Conservation (phyloP, 495 filamentous ascomycete genomes). For the Aspergillus asperescens region DNA sequence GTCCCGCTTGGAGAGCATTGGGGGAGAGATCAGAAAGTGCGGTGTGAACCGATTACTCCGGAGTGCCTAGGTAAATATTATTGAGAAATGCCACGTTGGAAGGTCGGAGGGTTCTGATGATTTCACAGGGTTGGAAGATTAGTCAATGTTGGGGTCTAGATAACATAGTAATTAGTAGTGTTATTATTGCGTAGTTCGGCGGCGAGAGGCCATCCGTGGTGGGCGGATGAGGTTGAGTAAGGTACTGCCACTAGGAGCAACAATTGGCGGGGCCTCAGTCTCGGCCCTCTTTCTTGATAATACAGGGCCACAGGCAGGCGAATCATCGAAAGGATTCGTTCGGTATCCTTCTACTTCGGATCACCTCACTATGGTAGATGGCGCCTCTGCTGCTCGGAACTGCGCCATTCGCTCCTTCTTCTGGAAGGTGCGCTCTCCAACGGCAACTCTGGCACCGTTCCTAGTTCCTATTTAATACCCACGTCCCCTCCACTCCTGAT, state of each 20-base stretch:
- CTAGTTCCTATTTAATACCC: constrained; percentile 18
- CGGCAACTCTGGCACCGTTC: constrained; percentile 11
- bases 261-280: constrained; percentile 26
- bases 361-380: constrained; percentile 24
- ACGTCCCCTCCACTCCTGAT: constrained; percentile 13
- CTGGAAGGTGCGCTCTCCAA: constrained; percentile 13
- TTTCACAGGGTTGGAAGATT: constrained; percentile 4
- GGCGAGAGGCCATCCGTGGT: constrained; percentile 10
- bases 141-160: constrained; percentile 12
- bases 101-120: not conserved
- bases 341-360: constrained; percentile 44
- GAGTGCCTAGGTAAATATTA: too few species aligned
- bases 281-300: constrained; percentile 40
- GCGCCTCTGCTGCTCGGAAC: constrained; percentile 13
- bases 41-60: too few species aligned
- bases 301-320: constrained; percentile 13
- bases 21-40: not conserved
- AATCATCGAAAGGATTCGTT: constrained; percentile 44
- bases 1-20: not conserved
- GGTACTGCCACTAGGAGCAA: constrained; percentile 10
- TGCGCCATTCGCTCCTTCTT: constrained; percentile 13
- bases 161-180: too few species aligned
- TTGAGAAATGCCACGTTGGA: not conserved
- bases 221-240: constrained; percentile 10
- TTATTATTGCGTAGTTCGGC: not conserved